Base-by-base conservation (phyloP, 2,329 filamentous ascomycete species). In the Sclerotinia trifoliorum region DNA sequence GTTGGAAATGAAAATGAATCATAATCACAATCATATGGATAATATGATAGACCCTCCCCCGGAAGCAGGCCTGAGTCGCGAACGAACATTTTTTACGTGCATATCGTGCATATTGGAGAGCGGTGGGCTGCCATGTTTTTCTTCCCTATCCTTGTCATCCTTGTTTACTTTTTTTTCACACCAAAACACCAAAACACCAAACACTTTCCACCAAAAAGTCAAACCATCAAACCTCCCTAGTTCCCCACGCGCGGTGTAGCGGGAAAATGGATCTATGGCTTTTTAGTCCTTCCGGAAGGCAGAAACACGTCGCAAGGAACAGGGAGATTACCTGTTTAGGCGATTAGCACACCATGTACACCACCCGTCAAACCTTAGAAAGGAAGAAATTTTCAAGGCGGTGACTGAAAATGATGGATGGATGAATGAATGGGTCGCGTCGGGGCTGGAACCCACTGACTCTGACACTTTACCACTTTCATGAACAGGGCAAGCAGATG, bases 271-370 rank as follows among this genome's bases (percentile, higher is more conserved):
- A 49, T 46, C 42, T 42, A 5, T 61, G 54, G 54, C 44, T 60
- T 62, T 17, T 24, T 19, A 49, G 42, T 35, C 46, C n/a, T 46
- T 46, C 51, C 51, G 63, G 51, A 39, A 66, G 64, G 64, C 54
- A 66, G 64, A 66, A 66, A 58, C 54, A 66, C 64, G 64, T 66
- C 58, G 64, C 54, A 66, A 58, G 3, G 19, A 46, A 10, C 57
- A 61, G 44, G 57, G 57, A 61, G 57, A 48, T 61, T 61, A 61
- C 42, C 44, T 17, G 19, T 61, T 57, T 57, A 56, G 55, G 35
- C 24, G 19, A n/a, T 4, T 13, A 57, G n/a, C n/a, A 6, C 42
- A 21, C 35, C 55, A 57, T 57, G 35, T 42, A 26, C 44, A 21
- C 29, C 35, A 26, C 60, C 46, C 60, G 60, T 62, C 60, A 26